These are phyloP conservation scores for Dendrocalamus sinicus DNA, from an alignment of 176 grass and related monocot species.

Conservation along the genomic window DNA sequence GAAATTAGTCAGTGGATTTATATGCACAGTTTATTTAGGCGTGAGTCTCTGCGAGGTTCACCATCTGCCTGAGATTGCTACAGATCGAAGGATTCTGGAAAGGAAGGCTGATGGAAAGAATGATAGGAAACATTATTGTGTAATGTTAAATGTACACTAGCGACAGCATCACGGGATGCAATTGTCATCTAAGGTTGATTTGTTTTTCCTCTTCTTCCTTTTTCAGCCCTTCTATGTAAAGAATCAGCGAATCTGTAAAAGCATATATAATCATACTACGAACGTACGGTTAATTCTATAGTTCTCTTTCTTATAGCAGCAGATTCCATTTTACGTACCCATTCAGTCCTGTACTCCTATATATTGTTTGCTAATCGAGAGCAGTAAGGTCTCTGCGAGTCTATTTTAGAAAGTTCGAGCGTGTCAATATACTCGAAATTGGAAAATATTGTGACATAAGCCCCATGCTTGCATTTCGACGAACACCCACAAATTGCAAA, in stretches of 20 bases:
- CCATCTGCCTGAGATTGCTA: neutral
- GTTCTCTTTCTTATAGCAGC: neutral
- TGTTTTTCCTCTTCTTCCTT: neutral
- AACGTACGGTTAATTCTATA: neutral
- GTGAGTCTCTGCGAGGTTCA: too few relatives aligned
- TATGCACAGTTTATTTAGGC: too few relatives aligned
- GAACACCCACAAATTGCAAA: too few relatives aligned
- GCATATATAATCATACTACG: constrained; percentile 34
- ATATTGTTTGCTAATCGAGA: too few relatives aligned
- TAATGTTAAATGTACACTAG: constrained; percentile 59
- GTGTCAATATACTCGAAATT: too few relatives aligned
- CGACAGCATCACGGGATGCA: constrained; percentile 43
- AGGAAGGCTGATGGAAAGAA: constrained; percentile 19
- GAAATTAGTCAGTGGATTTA: too few relatives aligned
- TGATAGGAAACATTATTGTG: constrained; percentile 13
- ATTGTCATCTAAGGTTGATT: constrained; percentile 47
- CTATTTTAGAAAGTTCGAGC: too few relatives aligned
- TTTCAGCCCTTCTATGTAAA: constrained; percentile 34
- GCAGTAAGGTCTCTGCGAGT: too few relatives aligned
- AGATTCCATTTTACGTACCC: too few relatives aligned
- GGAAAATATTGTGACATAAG: too few relatives aligned
- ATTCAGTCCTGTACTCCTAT: neutral
- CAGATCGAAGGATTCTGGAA: too few relatives aligned
- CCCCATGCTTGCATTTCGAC: too few relatives aligned
- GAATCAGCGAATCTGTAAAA: constrained; percentile 23